Conservation (phyloP, 495 filamentous ascomycete genomes). For the Penicillium macrosclerotiorum region DNA sequence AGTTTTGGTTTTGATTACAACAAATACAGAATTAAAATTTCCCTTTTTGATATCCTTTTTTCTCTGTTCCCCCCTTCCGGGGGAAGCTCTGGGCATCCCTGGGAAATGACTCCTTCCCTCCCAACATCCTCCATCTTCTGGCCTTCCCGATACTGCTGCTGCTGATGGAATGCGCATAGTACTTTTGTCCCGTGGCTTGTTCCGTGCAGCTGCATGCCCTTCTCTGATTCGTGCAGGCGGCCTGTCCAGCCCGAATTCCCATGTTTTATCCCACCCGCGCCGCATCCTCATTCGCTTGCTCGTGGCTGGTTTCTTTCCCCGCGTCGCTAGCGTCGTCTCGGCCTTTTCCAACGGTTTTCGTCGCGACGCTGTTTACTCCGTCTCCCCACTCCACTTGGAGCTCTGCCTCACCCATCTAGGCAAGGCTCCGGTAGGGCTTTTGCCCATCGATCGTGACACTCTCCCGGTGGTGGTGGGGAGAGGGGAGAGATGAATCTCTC, state of each 20-base stretch:
- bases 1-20: no score
- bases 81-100: no score
- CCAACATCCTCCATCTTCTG: no score
- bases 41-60: no score
- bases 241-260: neutral
- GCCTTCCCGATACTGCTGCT: no score
- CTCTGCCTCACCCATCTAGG: no score
- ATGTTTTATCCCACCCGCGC: neutral
- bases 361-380: neutral
- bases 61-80: no score
- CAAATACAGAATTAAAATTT: no score
- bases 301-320: slow-evolving; percentile 1
- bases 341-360: slow-evolving; percentile 11
- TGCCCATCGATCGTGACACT: no score
- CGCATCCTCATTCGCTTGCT: neutral
- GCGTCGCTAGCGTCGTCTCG: slow-evolving; percentile 14
- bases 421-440: no score
- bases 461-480: slow-evolving; percentile 1
- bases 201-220: neutral
- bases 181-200: neutral
- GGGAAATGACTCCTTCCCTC: no score
- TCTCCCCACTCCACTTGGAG: no score
- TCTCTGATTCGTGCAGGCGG: neutral
- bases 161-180: slow-evolving; percentile 5
- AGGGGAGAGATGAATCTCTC: neutral